Evolutionary conservation across 2,329 filamentous ascomycete genomes (phyloP).

Genomic region (Plenodomus lindquistii): DNA sequence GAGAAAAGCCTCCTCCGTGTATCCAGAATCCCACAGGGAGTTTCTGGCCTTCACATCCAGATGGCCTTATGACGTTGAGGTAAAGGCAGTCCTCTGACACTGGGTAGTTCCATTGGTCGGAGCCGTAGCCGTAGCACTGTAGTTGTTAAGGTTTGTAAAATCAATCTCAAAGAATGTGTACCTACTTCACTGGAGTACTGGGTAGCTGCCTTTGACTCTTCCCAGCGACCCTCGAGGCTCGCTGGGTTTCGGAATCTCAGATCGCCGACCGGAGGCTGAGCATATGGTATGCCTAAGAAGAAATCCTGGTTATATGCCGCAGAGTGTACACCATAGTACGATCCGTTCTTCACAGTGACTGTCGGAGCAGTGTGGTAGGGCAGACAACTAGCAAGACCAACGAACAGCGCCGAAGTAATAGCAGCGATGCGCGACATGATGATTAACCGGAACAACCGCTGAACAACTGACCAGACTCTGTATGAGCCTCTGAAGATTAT

Average conservation of each 20-base stretch:
- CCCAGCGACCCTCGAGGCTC: conserved; percentile 49
- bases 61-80: conserved; percentile 56
- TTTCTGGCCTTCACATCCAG: conserved; percentile 34
- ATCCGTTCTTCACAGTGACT: conserved; percentile 50
- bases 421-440: conserved; percentile 20
- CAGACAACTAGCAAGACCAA: conserved; percentile 14
- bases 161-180: background rate
- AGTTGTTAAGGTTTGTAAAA: conserved; percentile 6
- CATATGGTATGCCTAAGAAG: conserved; percentile 57
- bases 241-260: conserved; percentile 57
- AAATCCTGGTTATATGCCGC: conserved; percentile 50
- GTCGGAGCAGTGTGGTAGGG: conserved; percentile 27
- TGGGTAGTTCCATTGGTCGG: conserved; percentile 49
- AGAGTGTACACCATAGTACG: conserved; percentile 45
- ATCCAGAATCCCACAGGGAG: conserved; percentile 61
- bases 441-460: background rate
- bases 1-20: conserved; percentile 56
- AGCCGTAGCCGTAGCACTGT: conserved; percentile 45
- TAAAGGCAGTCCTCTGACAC: conserved; percentile 56
- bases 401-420: conserved; percentile 14
- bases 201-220: conserved; percentile 44
- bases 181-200: conserved; percentile 28
- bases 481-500: background rate
- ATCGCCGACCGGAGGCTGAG: conserved; percentile 41
- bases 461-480: background rate